Conservation (phyloP, 140 eudicot genomes). For the Bidens hawaiensis region DNA sequence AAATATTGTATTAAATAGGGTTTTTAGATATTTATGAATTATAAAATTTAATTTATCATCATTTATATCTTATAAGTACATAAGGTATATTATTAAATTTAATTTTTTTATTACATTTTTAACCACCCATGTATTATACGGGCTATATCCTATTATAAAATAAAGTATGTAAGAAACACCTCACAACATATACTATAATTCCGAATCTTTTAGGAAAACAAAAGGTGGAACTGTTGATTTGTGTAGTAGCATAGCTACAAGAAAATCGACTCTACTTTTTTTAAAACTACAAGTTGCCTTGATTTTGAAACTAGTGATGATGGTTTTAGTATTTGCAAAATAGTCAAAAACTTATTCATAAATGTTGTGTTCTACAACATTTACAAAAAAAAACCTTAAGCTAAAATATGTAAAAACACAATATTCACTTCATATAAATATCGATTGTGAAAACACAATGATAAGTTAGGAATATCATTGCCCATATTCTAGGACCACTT, state of each 20-base stretch:
- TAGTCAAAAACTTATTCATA: neutral
- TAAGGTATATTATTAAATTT: too few relatives aligned
- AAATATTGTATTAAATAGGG: too few relatives aligned
- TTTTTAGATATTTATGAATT: too few relatives aligned
- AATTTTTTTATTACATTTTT: too few relatives aligned
- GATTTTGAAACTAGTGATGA: neutral
- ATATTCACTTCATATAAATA: neutral
- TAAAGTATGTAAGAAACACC: too few relatives aligned
- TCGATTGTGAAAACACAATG: neutral
- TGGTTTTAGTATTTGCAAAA: neutral
- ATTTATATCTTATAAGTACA: too few relatives aligned
- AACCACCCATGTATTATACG: too few relatives aligned
- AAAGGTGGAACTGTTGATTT: neutral
- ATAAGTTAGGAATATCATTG: neutral
- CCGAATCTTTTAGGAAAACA: too few relatives aligned
- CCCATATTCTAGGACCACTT: slow-evolving; percentile 12
- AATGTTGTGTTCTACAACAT: neutral
- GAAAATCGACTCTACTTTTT: neutral
- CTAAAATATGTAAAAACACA: too few relatives aligned
- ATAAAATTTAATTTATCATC: too few relatives aligned
- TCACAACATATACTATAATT: too few relatives aligned
- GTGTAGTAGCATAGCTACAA: neutral
- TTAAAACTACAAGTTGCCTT: neutral
- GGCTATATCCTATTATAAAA: too few relatives aligned
- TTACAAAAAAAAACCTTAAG: neutral